These are phyloP conservation scores for Hericium erinaceus DNA, from an alignment of 768 basidiomycete species.

Conservation along the genomic window DNA sequence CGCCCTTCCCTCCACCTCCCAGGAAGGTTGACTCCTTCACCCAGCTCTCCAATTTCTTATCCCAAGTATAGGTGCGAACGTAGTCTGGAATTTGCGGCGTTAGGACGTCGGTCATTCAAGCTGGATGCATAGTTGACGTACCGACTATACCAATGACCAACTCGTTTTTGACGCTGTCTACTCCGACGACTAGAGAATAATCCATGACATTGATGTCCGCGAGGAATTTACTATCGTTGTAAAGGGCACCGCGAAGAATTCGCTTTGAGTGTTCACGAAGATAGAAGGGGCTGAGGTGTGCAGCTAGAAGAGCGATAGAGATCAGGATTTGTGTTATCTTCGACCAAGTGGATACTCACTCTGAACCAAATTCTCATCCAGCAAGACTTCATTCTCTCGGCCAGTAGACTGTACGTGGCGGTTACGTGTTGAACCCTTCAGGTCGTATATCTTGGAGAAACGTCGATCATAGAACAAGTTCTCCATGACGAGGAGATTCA, in stretches of 20 bases:
- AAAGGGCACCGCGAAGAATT: constrained; percentile 81
- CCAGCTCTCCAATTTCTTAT: constrained; percentile 97
- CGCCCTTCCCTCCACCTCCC: constrained; percentile 73
- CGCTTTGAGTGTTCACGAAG: constrained; percentile 95
- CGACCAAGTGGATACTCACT: constrained; percentile 32
- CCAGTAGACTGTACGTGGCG: constrained; percentile 88
- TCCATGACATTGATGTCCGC: constrained; percentile 96
- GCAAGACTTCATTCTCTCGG: constrained; percentile 82
- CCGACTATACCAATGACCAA: constrained; percentile 97
- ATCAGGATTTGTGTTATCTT: not conserved
- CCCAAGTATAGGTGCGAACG: constrained; percentile 95
- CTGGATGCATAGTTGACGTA: constrained; percentile 30
- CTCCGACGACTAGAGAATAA: constrained; percentile 91
- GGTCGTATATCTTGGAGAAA: constrained; percentile 93
- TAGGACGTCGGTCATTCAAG: not conserved
- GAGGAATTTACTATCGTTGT: constrained; percentile 92
- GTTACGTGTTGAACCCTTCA: constrained; percentile 94
- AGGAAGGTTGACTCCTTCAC: constrained; percentile 93
- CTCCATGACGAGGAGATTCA: constrained; percentile 98
- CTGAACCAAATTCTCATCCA: constrained; percentile 95
- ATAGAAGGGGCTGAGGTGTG: constrained; percentile 84
- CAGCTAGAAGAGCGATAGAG: constrained; percentile 37
- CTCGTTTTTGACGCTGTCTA: constrained; percentile 83
- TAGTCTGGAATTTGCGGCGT: constrained; percentile 50
- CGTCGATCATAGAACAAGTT: constrained; percentile 90